Evolutionary conservation across 1,284 basidiomycete genomes (phyloP).

Genomic region (Ceratorhiza oryzae-sativae): DNA sequence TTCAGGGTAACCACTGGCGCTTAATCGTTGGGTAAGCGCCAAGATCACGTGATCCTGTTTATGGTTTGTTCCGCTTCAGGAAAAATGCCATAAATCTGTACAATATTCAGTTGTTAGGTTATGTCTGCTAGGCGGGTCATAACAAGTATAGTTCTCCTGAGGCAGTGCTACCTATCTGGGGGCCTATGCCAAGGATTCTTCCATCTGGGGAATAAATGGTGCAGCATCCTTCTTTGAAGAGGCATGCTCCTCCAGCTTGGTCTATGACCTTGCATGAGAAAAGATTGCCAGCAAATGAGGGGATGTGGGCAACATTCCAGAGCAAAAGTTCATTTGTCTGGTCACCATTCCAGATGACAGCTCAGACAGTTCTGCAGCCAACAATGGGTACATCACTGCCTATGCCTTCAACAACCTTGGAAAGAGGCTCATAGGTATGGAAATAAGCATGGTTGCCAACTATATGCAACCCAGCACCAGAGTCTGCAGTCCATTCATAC

Average conservation of each 20-base stretch:
- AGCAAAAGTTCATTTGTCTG: not conserved
- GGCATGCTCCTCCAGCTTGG: not conserved
- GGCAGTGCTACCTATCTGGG: not conserved
- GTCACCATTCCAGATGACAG: not conserved
- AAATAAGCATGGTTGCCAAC: not conserved
- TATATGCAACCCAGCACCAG: not conserved
- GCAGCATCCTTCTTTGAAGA: not conserved
- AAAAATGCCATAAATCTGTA: no score
- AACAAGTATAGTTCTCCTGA: not conserved
- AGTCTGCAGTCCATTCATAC: constrained; percentile 4
- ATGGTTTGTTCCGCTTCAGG: no score
- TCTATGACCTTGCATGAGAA: no score
- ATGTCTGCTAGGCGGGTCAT: no score
- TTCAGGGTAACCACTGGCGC: no score
- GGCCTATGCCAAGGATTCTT: not conserved
- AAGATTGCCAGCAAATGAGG: no score
- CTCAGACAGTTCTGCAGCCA: no score
- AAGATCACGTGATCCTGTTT: no score
- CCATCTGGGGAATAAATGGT: not conserved
- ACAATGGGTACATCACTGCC: not conserved
- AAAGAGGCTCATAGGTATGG: not conserved
- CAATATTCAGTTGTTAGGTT: no score
- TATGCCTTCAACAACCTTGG: not conserved
- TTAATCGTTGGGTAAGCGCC: no score
- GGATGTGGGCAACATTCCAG: no score